phyloP scores from a whole-genome alignment of 2,329 filamentous ascomycete species.

The Tolypocladium sp. region DNA sequence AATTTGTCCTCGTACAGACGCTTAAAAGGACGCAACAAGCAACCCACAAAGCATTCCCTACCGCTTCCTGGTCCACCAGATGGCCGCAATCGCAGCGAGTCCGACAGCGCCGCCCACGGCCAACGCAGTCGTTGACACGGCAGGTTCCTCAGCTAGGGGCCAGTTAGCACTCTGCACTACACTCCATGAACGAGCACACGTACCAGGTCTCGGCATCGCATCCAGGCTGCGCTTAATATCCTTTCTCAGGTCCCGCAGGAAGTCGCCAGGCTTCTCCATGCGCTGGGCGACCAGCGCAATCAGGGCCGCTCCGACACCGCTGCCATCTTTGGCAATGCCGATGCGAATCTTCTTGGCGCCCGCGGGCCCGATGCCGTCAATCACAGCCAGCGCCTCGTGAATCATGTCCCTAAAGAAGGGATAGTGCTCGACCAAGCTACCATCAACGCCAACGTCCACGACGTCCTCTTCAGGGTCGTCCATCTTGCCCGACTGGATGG shows the following conservation, averaged over 20 bases:
- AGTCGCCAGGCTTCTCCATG: conserved; percentile 44
- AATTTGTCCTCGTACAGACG: conserved; percentile 3
- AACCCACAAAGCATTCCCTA: conserved; percentile 2
- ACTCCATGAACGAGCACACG: conserved; percentile 2
- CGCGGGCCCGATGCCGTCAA: conserved; percentile 66
- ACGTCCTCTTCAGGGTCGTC: conserved; percentile 55
- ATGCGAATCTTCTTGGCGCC: conserved; percentile 86
- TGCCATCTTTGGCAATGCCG: conserved; percentile 94
- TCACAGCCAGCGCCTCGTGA: conserved; percentile 66
- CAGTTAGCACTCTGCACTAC: conserved; percentile 10
- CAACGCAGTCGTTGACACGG: conserved; percentile 19
- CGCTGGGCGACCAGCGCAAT: conserved; percentile 83
- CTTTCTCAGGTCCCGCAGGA: conserved; percentile 30
- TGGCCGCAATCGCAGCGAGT: conserved; percentile 25
- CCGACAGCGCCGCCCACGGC: conserved; percentile 25
- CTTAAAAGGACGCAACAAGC: neutral
- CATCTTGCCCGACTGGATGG: conserved; percentile 72
- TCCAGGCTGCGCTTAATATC: conserved; percentile 26
- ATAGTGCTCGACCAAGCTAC: conserved; percentile 91
- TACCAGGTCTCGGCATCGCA: conserved; percentile 20
- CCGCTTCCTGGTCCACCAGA: conserved; percentile 25
- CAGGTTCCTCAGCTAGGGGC: conserved; percentile 18
- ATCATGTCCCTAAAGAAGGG: conserved; percentile 86
- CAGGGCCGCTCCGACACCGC: conserved; percentile 72
- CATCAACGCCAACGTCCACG: conserved; percentile 87